Percentiles rank a stretch among this genome's conserved stretches.
Evolutionary conservation across 2,329 filamentous ascomycete species (phyloP).

Genomic region (Hirsutella thompsonii): DNA sequence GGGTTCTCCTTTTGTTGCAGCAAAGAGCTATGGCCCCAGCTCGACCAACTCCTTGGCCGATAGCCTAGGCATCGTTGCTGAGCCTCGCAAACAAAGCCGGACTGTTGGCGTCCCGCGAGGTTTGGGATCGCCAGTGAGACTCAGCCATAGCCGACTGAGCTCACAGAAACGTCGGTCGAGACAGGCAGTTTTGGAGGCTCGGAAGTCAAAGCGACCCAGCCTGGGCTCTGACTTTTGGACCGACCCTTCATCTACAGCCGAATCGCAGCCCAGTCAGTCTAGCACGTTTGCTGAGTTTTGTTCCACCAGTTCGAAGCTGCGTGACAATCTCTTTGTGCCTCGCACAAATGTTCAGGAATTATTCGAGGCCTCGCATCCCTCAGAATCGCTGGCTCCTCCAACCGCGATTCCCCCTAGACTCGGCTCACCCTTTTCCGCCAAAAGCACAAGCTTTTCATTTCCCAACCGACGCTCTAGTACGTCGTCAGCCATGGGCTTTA

Average conservation of each 20-base stretch:
- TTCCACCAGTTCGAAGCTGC: constrained; percentile 17
- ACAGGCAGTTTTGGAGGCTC: constrained; percentile 32
- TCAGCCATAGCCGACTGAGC: constrained; percentile 35
- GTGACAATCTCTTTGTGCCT: constrained; percentile 26
- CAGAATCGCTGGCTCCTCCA: constrained; percentile 10
- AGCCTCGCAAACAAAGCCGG: constrained; percentile 28
- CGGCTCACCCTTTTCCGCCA: constrained; percentile 44
- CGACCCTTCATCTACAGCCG: constrained; percentile 24
- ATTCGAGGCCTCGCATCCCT: constrained; percentile 18
- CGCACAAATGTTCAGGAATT: constrained; percentile 28
- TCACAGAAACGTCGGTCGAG: constrained; percentile 43
- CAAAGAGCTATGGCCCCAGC: constrained; percentile 49
- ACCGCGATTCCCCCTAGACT: constrained; percentile 32
- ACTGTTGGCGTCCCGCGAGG: constrained; percentile 36
- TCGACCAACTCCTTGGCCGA: constrained; percentile 36
- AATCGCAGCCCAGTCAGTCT: constrained; percentile 6
- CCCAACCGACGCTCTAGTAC: constrained; percentile 42
- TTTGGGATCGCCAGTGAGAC: constrained; percentile 39
- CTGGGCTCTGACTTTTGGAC: constrained; percentile 41
- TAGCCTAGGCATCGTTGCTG: constrained; percentile 17
- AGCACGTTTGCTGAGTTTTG: constrained; percentile 17
- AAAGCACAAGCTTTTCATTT: constrained; percentile 42
- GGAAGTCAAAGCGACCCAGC: constrained; percentile 37
- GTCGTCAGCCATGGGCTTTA: constrained; percentile 26
- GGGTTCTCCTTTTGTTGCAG: constrained; percentile 41